A percentile compares a stretch with the other conserved stretches of the same genome.
These are phyloP conservation scores for Dacryopinax spathularia DNA, from an alignment of 768 basidiomycete species.

Conservation along the genomic window DNA sequence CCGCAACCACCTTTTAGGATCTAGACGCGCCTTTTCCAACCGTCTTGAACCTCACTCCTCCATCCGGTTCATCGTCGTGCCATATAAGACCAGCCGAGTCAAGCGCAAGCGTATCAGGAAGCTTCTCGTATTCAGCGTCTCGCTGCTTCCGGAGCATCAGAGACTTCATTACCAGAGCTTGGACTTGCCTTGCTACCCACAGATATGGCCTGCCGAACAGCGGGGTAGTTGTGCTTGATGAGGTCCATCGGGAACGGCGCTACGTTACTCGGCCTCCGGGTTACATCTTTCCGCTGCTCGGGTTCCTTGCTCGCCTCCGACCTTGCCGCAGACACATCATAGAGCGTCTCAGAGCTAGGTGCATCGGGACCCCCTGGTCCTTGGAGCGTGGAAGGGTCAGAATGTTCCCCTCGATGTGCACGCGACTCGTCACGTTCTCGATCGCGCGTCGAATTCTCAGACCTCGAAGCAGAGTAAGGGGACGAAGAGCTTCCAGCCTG, in stretches of 20 bases:
- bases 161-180: neutral
- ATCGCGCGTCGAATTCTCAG: too few relatives aligned
- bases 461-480: too few relatives aligned
- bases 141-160: slow-evolving; percentile 3
- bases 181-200: neutral
- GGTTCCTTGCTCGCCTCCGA: neutral
- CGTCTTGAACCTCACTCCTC: neutral
- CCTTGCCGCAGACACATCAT: neutral
- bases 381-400: too few relatives aligned
- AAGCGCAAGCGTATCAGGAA: neutral
- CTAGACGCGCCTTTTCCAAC: neutral
- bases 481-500: too few relatives aligned
- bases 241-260: neutral
- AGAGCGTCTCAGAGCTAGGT: neutral
- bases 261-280: neutral
- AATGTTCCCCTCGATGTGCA: too few relatives aligned
- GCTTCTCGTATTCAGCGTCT: neutral
- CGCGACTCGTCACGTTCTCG: too few relatives aligned
- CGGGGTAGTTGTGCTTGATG: neutral
- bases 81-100: neutral
- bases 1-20: neutral
- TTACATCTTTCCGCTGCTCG: neutral
- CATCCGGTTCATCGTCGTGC: neutral
- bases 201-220: neutral
- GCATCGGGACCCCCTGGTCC: too few relatives aligned